A percentile compares a stretch with the other conserved stretches of the same genome.
Conservation (phyloP, 179 eudicot genomes). For the Patellifolia procumbens region DNA sequence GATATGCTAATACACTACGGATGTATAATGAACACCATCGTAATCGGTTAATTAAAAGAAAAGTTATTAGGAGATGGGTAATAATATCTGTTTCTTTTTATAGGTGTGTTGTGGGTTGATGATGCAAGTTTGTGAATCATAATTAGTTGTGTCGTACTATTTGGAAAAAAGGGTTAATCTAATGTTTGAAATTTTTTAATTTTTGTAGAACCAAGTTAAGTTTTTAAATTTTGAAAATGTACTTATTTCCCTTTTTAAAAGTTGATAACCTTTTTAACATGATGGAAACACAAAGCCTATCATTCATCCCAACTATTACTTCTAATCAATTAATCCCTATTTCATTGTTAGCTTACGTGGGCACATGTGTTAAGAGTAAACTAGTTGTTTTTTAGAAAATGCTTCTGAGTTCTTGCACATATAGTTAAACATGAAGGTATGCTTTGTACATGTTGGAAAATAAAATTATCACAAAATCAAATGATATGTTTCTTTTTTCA, state of each 20-base stretch:
- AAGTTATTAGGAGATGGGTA: background rate
- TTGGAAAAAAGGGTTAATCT: constrained; percentile 3
- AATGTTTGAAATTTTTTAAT: background rate
- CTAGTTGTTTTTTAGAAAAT: no score
- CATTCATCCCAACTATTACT: no score
- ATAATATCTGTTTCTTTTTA: constrained; percentile 10
- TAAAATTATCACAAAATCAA: no score
- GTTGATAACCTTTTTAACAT: background rate
- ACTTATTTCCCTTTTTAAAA: background rate
- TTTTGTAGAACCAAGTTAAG: background rate
- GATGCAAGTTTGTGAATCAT: constrained; percentile 6
- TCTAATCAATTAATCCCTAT: no score
- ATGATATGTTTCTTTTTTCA: no score
- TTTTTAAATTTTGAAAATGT: background rate
- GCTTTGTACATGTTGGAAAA: no score
- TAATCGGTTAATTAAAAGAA: constrained; percentile 9
- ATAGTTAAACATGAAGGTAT: no score
- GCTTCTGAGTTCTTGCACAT: no score
- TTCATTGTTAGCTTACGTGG: no score
- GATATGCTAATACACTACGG: no score
- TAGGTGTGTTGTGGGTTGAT: constrained; percentile 6
- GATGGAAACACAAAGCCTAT: background rate
- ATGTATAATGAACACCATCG: no score
- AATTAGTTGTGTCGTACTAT: constrained; percentile 2
- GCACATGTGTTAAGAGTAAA: no score